These are phyloP conservation scores for Blastocystis sp. DNA, from an alignment of 352 stramenopile genomes.

Conservation along the genomic window DNA sequence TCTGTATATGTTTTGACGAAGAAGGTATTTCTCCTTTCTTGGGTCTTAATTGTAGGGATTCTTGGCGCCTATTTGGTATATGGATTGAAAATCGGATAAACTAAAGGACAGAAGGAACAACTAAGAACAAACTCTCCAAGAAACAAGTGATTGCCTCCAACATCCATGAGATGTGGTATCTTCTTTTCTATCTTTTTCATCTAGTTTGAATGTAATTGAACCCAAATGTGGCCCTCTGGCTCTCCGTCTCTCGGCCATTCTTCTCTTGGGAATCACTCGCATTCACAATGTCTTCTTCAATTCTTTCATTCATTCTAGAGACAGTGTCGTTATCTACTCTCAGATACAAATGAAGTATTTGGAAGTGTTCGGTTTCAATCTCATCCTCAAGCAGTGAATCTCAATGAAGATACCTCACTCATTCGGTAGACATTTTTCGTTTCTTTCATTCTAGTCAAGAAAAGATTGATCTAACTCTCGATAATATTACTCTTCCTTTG, in stretches of 20 bases:
- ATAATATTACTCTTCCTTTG: background rate
- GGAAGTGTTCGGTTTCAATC: constrained; percentile 44
- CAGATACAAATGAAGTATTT: constrained; percentile 54
- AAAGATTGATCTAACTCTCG: background rate
- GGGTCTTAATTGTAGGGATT: background rate
- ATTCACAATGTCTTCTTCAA: constrained; percentile 13
- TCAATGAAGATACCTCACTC: constrained; percentile 31
- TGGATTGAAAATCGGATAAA: background rate
- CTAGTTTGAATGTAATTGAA: constrained; percentile 55
- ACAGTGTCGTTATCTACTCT: constrained; percentile 45
- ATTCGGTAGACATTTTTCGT: background rate
- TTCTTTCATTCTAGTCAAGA: constrained; percentile 5
- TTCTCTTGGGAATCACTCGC: constrained; percentile 42
- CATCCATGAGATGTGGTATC: constrained; percentile 55
- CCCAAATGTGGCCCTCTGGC: constrained; percentile 49
- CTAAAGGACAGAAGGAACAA: constrained; percentile 43
- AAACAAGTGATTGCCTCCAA: constrained; percentile 46
- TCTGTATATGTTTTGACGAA: constrained; percentile 57
- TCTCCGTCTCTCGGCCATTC: constrained; percentile 8
- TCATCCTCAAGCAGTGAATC: constrained; percentile 46
- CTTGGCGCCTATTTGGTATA: constrained; percentile 56
- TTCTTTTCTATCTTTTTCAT: background rate
- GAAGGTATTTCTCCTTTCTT: background rate
- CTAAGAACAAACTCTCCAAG: constrained; percentile 44
- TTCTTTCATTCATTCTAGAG: constrained; percentile 3